Conservation (phyloP, 805 yeast species). For the Candida vaughaniae region DNA sequence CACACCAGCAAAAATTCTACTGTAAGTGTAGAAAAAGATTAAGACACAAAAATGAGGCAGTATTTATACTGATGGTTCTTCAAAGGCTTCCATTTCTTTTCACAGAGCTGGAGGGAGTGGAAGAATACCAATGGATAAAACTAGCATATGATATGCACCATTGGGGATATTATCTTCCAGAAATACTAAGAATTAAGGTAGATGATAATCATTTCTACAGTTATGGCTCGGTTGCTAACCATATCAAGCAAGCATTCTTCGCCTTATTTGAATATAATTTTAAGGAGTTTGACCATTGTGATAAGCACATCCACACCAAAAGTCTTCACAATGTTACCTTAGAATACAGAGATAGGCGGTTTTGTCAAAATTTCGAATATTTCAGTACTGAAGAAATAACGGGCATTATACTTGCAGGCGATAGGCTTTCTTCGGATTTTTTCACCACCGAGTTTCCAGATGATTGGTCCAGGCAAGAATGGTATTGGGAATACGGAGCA, state of each 20-base stretch:
- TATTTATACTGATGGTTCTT: slow-evolving; percentile 7
- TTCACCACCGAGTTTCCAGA: neutral
- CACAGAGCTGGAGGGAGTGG: slow-evolving; percentile 11
- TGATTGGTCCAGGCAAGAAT: slow-evolving; percentile 4
- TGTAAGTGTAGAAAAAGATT: too few relatives aligned
- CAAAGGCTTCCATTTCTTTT: slow-evolving; percentile 16
- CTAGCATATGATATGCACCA: slow-evolving; percentile 15
- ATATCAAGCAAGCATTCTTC: slow-evolving; percentile 16
- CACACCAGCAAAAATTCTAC: neutral
- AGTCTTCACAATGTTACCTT: too few relatives aligned
- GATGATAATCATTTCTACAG: slow-evolving; percentile 16
- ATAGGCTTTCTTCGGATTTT: slow-evolving; percentile 5
- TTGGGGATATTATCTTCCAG: slow-evolving; percentile 10
- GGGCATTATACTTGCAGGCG: slow-evolving; percentile 9
- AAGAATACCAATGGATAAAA: slow-evolving; percentile 16
- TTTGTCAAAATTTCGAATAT: slow-evolving; percentile 8
- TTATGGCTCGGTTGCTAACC: slow-evolving; percentile 17
- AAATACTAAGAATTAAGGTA: slow-evolving; percentile 14
- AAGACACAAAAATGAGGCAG: too few relatives aligned
- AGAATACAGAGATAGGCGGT: slow-evolving; percentile 4
- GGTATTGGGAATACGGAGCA: slow-evolving; percentile 17
- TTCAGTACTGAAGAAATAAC: slow-evolving; percentile 13
- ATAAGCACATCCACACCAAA: neutral
- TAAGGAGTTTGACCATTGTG: neutral
- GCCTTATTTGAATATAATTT: slow-evolving; percentile 8